Conservation (phyloP, 164 flowering plant genomes). For the Echeveria elegans region DNA sequence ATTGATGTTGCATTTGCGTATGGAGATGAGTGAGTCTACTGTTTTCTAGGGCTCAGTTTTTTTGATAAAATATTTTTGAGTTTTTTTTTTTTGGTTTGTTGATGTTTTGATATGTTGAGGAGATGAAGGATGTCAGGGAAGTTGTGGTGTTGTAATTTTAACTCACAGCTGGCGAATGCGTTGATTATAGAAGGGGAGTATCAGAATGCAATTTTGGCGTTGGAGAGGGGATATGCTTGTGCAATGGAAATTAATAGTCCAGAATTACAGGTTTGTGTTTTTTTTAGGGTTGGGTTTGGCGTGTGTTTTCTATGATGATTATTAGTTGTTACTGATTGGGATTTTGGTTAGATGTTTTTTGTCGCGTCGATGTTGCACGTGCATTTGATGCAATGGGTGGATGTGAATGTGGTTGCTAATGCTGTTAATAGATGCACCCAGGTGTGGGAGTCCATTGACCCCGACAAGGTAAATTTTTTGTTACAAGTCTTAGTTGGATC, state of each 20-base stretch:
- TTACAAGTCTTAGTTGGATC: not conserved
- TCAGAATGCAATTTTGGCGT: slow-evolving; percentile 39
- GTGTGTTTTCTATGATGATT: not conserved
- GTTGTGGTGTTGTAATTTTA: slow-evolving; percentile 85
- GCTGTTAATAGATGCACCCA: slow-evolving; percentile 52
- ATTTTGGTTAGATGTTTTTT: slow-evolving; percentile 67
- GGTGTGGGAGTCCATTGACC: slow-evolving; percentile 59
- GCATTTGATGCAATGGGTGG: slow-evolving; percentile 85
- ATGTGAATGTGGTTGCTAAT: slow-evolving; percentile 42
- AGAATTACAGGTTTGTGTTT: not conserved
- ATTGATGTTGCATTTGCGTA: slow-evolving; percentile 47
- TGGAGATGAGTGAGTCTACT: slow-evolving; percentile 41
- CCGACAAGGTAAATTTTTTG: slow-evolving; percentile 50
- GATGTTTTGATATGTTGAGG: not conserved
- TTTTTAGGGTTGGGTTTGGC: not conserved
- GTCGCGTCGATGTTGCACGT: slow-evolving; percentile 77
- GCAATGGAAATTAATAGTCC: slow-evolving; percentile 51
- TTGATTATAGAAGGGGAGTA: slow-evolving; percentile 74
- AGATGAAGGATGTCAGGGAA: slow-evolving; percentile 17
- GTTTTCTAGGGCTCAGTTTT: not conserved
- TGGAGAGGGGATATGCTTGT: slow-evolving; percentile 46
- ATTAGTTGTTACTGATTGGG: not conserved
- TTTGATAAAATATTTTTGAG: not conserved
- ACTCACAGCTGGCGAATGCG: slow-evolving; percentile 79
- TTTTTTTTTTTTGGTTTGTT: not conserved